Conservation (phyloP, 805 yeast species). For the Saccharomyces cerevisiae region DNA sequence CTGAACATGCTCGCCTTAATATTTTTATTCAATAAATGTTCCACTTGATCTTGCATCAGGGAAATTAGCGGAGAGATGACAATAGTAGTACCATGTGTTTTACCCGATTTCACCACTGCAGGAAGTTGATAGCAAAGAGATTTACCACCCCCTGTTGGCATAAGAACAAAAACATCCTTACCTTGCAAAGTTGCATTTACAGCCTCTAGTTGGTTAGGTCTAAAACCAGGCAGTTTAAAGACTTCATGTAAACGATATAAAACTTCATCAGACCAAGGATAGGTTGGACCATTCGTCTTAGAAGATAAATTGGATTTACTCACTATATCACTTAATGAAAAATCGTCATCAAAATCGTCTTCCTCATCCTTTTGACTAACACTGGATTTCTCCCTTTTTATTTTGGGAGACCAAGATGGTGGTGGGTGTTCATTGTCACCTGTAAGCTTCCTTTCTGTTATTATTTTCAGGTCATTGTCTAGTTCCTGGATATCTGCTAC, state of each 20-base stretch:
- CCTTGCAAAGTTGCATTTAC: constrained; percentile 70
- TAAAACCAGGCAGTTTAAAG: constrained; percentile 60
- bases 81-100: constrained; percentile 75
- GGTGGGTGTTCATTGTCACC: constrained; percentile 4
- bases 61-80: constrained; percentile 94
- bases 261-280: constrained; percentile 66
- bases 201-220: constrained; percentile 84
- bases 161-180: constrained; percentile 82
- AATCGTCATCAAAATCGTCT: constrained; percentile 23
- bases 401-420: constrained; percentile 4
- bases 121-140: constrained; percentile 94
- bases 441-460: constrained; percentile 25
- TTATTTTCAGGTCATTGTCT: constrained; percentile 29
- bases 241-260: constrained; percentile 44
- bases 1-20: constrained; percentile 85
- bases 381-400: constrained; percentile 9
- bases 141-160: constrained; percentile 99
- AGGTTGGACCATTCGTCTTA: constrained; percentile 4
- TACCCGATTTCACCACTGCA: constrained; percentile 70
- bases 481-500: constrained; percentile 19
- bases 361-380: neutral
- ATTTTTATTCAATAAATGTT: constrained; percentile 57
- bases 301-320: neutral
- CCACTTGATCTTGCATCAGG: constrained; percentile 95
- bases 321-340: constrained; percentile 12